phyloP scores from a whole-genome alignment of 257 asterid genomes.

The Ophiorrhiza pumila region DNA sequence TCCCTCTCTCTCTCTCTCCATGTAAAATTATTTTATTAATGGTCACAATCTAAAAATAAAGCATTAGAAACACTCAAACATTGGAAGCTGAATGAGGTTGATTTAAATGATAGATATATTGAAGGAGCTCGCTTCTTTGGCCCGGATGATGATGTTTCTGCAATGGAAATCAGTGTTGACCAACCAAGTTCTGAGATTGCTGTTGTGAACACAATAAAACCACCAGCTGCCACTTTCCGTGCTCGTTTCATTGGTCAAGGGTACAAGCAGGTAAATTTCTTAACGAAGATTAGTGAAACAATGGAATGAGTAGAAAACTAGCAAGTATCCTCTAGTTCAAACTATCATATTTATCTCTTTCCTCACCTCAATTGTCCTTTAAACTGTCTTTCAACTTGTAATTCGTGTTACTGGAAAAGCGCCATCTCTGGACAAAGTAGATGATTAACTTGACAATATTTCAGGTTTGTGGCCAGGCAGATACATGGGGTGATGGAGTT shows the following conservation, averaged over 20 bases:
- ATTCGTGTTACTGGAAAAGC: not conserved
- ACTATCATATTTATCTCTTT: not conserved
- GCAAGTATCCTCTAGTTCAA: not conserved
- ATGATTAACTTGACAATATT: slow-evolving; percentile 11
- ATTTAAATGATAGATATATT: slow-evolving; percentile 51
- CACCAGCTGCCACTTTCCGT: slow-evolving; percentile 43
- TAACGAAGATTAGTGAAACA: not conserved
- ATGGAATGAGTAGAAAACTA: not conserved
- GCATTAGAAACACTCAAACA: not conserved
- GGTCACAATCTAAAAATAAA: slow-evolving; percentile 1
- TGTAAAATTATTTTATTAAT: too few relatives aligned
- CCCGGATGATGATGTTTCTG: slow-evolving; percentile 27
- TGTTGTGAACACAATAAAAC: slow-evolving; percentile 27
- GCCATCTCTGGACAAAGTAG: not conserved
- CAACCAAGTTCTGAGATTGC: slow-evolving; percentile 41
- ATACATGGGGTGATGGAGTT: slow-evolving; percentile 92
- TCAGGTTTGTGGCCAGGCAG: slow-evolving; percentile 90
- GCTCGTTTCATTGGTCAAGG: slow-evolving; percentile 91
- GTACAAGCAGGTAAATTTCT: slow-evolving; percentile 69
- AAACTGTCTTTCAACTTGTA: not conserved
- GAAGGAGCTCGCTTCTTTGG: slow-evolving; percentile 75
- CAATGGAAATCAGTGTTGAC: slow-evolving; percentile 20
- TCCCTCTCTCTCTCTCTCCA: not conserved
- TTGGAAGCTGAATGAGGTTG: slow-evolving; percentile 15
- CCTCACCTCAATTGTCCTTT: not conserved